Evolutionary conservation across 805 yeast genomes (phyloP), one percentile per base, ranked within the genome.

Genomic region (Sungouiella blattae): DNA sequence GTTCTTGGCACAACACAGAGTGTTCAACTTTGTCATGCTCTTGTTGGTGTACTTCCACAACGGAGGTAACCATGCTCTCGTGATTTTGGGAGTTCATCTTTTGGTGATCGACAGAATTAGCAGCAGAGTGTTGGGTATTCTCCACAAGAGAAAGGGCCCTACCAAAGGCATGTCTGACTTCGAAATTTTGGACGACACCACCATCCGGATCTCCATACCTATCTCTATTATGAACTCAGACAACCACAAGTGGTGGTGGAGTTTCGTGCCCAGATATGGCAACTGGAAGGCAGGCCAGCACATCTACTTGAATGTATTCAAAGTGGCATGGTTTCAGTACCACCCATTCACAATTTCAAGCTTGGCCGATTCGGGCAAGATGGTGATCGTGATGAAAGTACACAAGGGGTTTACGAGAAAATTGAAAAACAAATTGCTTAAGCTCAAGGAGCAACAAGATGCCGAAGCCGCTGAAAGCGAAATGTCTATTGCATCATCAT

Each of bases 201-300:
- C 73, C 3, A 42, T 71, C 11, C 41, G 58, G 29, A 62, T 69
- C 3, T 53, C 62, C 1, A 53, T 71, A n/a, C 69, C 71, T 1
- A 40, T 63, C n/a, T 49, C 47, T 3, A 35, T 52, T 3, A 41
- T 48, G 11, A 37, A 46, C 3, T 31, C 36, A 18, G 45, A 47
- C 24, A 28, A 41, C 15, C 32, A 45, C 9, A 46, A 38, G 23
- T 64, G 69, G 64, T 60, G 51, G 40, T 39, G 44, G 35, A 28
- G 26, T 4, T 44, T 58, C 20, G 47, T 62, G 18, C 74, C 74
- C 3, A 53, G 57, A n/a, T 43, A 58, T 14, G 58, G 67, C 14
- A 55, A 56, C 12, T 72, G 78, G 78, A 57, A 57, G 33, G 63
- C 77, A 0, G 77, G 77, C 4, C 75, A 69, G 46, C 74, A 72